These are phyloP conservation scores for Metarhizium rileyi DNA, from an alignment of 2,329 filamentous ascomycete species.

Conservation along the genomic window DNA sequence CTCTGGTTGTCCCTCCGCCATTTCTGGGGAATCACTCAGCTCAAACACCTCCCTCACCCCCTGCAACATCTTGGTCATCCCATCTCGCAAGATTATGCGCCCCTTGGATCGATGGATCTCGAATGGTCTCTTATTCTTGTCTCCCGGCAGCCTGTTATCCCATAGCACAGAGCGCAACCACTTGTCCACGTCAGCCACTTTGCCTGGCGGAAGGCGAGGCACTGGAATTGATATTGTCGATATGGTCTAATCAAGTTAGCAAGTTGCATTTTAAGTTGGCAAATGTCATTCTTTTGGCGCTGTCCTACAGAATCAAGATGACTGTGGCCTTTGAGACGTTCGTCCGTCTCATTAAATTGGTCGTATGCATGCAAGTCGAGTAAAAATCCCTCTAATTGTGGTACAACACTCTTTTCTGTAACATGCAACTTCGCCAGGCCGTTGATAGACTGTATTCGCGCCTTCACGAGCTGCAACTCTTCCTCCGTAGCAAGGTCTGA, in stretches of 20 bases:
- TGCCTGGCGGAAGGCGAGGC: slow-evolving; percentile 44
- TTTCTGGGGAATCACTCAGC: slow-evolving; percentile 55
- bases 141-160: slow-evolving; percentile 56
- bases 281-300: not conserved
- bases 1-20: slow-evolving; percentile 16
- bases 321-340: slow-evolving; percentile 69
- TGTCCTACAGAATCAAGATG: slow-evolving; percentile 72
- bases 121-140: slow-evolving; percentile 35
- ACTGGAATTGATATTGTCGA: slow-evolving; percentile 69
- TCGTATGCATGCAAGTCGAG: slow-evolving; percentile 92
- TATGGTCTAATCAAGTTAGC: slow-evolving; percentile 51
- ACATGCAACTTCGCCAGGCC: slow-evolving; percentile 75
- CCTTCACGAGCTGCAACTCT: slow-evolving; percentile 59
- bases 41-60: slow-evolving; percentile 93
- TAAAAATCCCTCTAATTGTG: slow-evolving; percentile 73
- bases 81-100: slow-evolving; percentile 55
- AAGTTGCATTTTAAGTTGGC: not conserved
- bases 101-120: slow-evolving; percentile 89
- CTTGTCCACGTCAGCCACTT: slow-evolving; percentile 58
- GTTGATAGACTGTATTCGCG: slow-evolving; percentile 77
- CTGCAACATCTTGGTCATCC: slow-evolving; percentile 68
- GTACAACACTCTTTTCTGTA: slow-evolving; percentile 71
- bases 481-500: slow-evolving; percentile 65
- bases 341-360: slow-evolving; percentile 62
- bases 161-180: slow-evolving; percentile 82